Evolutionary conservation across 2,329 filamentous ascomycete species (phyloP).

Genomic region (Ceratocystis huliohia): DNA sequence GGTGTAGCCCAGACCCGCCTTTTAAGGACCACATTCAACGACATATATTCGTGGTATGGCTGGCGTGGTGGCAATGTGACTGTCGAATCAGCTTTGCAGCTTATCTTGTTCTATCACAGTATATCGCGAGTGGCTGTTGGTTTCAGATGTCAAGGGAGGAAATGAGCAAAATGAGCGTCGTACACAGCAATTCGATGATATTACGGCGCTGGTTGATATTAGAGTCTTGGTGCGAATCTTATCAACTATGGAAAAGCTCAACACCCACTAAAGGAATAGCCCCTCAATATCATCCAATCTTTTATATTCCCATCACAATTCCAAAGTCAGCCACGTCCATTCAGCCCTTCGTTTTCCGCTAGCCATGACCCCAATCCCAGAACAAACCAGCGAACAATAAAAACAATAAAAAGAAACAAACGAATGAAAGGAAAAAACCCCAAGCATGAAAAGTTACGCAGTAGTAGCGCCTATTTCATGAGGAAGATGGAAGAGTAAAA

Average conservation of each 20-base stretch:
- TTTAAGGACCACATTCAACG: constrained; percentile 8
- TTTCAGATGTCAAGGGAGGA: not conserved
- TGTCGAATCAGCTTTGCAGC: not conserved
- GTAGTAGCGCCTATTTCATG: not conserved
- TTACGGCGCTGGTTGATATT: not conserved
- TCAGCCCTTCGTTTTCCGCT: constrained; percentile 5
- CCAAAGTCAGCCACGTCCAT: not conserved
- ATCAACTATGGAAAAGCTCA: not conserved
- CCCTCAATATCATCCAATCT: not conserved
- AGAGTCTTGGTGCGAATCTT: not conserved
- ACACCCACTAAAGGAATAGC: not conserved
- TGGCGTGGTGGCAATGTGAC: not conserved
- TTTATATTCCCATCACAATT: constrained; percentile 17
- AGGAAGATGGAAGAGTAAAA: not conserved
- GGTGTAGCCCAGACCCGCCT: not conserved
- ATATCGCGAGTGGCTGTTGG: not conserved
- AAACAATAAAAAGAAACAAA: not conserved
- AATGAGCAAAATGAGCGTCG: not conserved
- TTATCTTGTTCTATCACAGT: not conserved
- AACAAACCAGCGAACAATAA: constrained; percentile 6
- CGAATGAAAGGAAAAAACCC: not conserved
- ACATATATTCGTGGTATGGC: not conserved
- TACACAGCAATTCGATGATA: not conserved
- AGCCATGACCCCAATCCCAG: constrained; percentile 1
- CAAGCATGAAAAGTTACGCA: not conserved